phyloP scores from a whole-genome alignment of 108 stramenopile genomes.

The Thalassiosira profunda region DNA sequence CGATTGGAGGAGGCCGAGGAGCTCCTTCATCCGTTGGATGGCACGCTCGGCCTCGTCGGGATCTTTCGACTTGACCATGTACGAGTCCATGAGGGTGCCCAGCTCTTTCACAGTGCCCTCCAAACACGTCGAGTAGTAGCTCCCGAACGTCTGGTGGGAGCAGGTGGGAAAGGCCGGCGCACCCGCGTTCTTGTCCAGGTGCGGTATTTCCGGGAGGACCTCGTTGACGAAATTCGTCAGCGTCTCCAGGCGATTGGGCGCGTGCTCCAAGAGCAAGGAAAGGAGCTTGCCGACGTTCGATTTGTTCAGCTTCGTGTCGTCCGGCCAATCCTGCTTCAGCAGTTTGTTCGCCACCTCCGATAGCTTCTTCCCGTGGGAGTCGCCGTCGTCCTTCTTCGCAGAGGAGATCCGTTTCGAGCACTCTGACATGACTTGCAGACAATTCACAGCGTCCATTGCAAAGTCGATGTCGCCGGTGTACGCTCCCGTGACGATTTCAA shows the following conservation, averaged over 20 bases:
- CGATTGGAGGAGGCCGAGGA: constrained; percentile 23
- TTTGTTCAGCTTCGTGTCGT: constrained; percentile 52
- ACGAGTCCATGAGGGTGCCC: constrained; percentile 28
- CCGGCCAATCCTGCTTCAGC: constrained; percentile 36
- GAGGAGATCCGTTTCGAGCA: constrained; percentile 35
- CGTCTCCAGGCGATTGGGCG: constrained; percentile 28
- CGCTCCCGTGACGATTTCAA: constrained; percentile 36
- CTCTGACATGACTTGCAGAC: constrained; percentile 35
- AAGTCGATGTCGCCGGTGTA: constrained; percentile 49
- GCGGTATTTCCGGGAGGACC: constrained; percentile 40
- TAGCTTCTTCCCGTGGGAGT: constrained; percentile 24
- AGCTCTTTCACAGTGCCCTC: constrained; percentile 34
- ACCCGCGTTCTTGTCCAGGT: constrained; percentile 52
- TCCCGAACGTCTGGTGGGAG: constrained; percentile 30
- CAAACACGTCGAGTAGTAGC: constrained; percentile 33
- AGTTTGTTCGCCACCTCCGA: constrained; percentile 30
- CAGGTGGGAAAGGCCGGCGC: constrained; percentile 48
- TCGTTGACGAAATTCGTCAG: constrained; percentile 37
- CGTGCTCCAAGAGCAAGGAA: constrained; percentile 40
- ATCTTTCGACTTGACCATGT: constrained; percentile 35
- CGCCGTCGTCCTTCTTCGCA: neutral
- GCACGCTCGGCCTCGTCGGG: constrained; percentile 12
- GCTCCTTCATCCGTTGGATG: constrained; percentile 2
- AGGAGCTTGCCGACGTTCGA: constrained; percentile 51
- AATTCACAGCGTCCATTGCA: constrained; percentile 51